phyloP scores from a whole-genome alignment of 345 rosid genomes.

The Odontarrhena argentea region DNA sequence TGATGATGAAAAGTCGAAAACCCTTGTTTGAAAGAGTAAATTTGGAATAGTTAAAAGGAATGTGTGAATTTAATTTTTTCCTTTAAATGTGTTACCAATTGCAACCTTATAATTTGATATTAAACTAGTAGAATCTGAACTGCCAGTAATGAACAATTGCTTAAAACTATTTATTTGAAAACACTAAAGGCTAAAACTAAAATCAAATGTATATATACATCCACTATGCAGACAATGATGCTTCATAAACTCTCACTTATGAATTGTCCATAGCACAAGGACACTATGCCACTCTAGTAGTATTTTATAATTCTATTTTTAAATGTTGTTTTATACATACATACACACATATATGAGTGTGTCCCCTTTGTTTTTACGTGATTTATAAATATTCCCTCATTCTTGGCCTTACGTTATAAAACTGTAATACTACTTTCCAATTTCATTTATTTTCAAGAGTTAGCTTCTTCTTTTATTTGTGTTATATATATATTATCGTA shows the following conservation, averaged over 20 bases:
- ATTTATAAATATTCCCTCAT: conserved; percentile 35
- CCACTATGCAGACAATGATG: conserved; percentile 29
- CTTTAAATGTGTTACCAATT: background rate
- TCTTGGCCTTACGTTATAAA: conserved; percentile 31
- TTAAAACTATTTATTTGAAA: background rate
- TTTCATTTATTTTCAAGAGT: conserved; percentile 4
- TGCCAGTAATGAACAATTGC: background rate
- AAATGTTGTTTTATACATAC: conserved; percentile 15
- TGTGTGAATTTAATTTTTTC: background rate
- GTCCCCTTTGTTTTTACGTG: conserved; percentile 38
- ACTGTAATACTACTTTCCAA: background rate
- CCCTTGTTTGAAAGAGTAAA: too few relatives aligned
- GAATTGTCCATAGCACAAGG: conserved; percentile 26
- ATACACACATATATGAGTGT: conserved; percentile 25
- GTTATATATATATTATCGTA: background rate
- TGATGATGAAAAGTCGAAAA: too few relatives aligned
- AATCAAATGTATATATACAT: background rate
- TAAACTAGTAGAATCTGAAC: background rate
- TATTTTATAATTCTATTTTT: conserved; percentile 9
- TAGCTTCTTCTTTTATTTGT: background rate
- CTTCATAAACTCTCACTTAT: conserved; percentile 31
- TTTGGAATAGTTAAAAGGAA: background rate
- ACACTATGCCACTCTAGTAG: conserved; percentile 24
- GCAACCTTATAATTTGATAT: background rate
- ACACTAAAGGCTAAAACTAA: background rate